Evolutionary conservation across 202 grass and related monocot species (phyloP), one percentile per base, ranked within the genome.

Genomic region (Hordeum pubiflorum): DNA sequence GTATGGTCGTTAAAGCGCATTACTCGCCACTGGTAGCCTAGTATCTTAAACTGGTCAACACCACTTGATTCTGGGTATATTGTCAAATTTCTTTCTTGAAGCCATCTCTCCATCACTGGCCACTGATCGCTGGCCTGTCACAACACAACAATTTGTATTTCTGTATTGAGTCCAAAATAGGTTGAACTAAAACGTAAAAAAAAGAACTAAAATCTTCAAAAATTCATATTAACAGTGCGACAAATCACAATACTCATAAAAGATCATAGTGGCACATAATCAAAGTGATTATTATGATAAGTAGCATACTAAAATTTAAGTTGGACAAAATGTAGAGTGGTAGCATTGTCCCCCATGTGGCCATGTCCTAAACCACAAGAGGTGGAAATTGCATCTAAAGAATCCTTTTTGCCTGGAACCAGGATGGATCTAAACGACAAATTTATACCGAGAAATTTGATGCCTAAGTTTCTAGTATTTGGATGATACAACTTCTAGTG

Each of bases 1-100:
- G 91, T 94, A 71, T 97, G 82, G n/a, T 90, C 87, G 33, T 97
- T 97, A 81, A 97, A 97, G 10, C 62, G 88, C 82, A 97, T 83
- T 52, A 90, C 89, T 81, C 91, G 87, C 91, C 94, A 97, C 48
- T 97, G 89, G 74, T 94, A 94, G 22, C 94, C 91, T 72, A 97
- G 83, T 79, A 97, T 87, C 89, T 87, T 90, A 87, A 97, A 90
- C 10, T 90, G 73, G 24, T 43, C 67, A 54, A 72, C 61, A 22
- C 50, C 34, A 33, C 58, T 66, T n/a, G 83, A 83, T 79, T 89
- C 74, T 54, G 87, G 91, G 11, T 90, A 69, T n/a, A 90, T 23
- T 73, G 32, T 79, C 58, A 48, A 84, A 89, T 97, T 85, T 72
- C 86, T 92, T 58, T 94, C 77, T 74, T 90, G 89, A 79, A 97